Base-by-base conservation (phyloP, 1,284 basidiomycete genomes). In the Ceratobasidium sp. region DNA sequence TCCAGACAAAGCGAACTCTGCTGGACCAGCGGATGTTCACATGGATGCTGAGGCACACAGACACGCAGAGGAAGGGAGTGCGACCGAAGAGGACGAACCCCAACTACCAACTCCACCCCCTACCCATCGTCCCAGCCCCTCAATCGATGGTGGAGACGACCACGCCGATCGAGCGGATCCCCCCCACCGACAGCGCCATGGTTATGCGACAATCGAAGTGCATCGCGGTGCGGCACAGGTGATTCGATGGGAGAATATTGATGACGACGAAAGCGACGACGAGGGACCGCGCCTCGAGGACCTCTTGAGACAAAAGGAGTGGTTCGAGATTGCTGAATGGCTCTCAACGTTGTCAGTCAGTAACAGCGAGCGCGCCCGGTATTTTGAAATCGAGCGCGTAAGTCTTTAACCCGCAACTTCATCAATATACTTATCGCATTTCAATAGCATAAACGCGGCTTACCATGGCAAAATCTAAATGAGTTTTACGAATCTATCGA, bases 401-500 rank as follows among this genome's bases (percentile, higher is more conserved):
- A 62, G 59, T 5, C 36, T 33, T n/a, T n/a, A n/a, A n/a, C n/a
- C n/a, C n/a, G n/a, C n/a, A n/a, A n/a, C 11, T 48, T n/a, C 11
- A n/a, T 48, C 45, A 48, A 48, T n/a, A n/a, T n/a, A 11, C 45
- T n/a, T n/a, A n/a, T n/a, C n/a, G n/a, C n/a, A 54, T 29, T n/a
- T 36, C 11, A 17, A 67, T 27, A 67, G 22, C 29, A 59, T 19
- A 27, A 44, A 45, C 19, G 24, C 22, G 47, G 59, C 5, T 74
- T 77, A 1, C 77, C 79, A 19, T 79, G 78, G 41, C 41, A 71
- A 11, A 79, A 77, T 56, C 79, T 77, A 1, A 56, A 76, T 8
- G 50, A 64, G 1, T 78, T 81, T 47, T 64, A 78, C 1, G 29
- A 78, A 31, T 63, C 59, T 27, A 73, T 82, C 36, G 78, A 81